Evolutionary conservation across 345 rosid species (phyloP), one percentile per base, ranked within the genome.

Genomic region (Euphorbia lathyris): DNA sequence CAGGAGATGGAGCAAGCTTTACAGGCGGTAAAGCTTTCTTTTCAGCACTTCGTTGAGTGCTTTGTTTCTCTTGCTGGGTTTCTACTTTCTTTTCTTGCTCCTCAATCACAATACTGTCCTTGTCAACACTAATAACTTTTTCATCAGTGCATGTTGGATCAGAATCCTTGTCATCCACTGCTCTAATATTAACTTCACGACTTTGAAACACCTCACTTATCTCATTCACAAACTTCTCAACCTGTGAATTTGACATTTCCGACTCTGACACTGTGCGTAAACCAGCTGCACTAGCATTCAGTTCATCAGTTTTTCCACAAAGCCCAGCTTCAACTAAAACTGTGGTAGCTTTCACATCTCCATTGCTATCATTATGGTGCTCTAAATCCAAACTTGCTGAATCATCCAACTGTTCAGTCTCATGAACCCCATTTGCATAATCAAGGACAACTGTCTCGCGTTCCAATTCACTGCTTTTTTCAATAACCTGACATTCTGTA

Each of bases 1-100:
- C 86, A 27, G 85, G 66, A 53, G 90, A 76, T 45, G 87, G 74
- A 43, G 72, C 80, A 45, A 68, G 63, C 66, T 27, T 63, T 17
- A 67, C 62, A 23, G 70, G 59, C 69, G 65, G 61, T 19, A 40
- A 42, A 75, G 26, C 68, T 67, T 81, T 82, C 19, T 68, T 14
- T 68, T 73, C 80, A 69, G 75, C 76, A 67, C 52, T 80, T 50
- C 68, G 72, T 42, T 71, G 71, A 53, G 36, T 20, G 40, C 12
- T 78, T 30, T 63, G 69, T 69, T 82, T 79, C 70, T 67, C 68
- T 36, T 72, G 82, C 55, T 11, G 81, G 13, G 13, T 65, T 65
- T 65, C 74, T 23, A 27, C 38, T 38, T 66, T 52, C 58, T 67
- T 59, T 57, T 56, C 26, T 67, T 34, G 58, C 42, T 56, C 63